Evolutionary conservation across 2,329 filamentous ascomycete species (phyloP).

Genomic region (Cytospora mali): DNA sequence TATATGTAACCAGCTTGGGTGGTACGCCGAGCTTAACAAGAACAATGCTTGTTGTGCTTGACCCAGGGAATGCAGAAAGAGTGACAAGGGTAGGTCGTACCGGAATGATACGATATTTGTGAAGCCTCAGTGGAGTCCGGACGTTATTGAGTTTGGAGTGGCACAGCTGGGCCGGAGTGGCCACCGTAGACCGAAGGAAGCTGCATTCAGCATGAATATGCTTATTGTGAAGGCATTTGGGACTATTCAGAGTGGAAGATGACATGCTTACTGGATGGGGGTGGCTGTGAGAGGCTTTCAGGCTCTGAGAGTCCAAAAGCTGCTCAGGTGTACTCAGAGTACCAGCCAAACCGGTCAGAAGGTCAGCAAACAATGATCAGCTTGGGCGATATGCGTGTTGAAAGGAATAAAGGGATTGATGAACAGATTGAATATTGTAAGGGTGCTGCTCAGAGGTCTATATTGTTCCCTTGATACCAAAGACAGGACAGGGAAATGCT

Average conservation of each 20-base stretch:
- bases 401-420: not conserved
- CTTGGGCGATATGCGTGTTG: not conserved
- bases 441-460: not conserved
- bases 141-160: not conserved
- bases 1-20: not conserved
- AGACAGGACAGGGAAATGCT: not conserved
- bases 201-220: not conserved
- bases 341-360: not conserved
- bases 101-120: not conserved
- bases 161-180: not conserved
- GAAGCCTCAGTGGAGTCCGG: not conserved
- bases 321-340: not conserved
- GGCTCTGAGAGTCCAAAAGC: not conserved
- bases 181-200: not conserved
- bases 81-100: not conserved
- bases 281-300: not conserved
- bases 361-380: not conserved
- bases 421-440: not conserved
- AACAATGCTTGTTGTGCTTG: not conserved
- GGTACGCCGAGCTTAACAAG: not conserved
- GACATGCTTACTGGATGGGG: not conserved
- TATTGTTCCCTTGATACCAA: not conserved
- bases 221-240: not conserved
- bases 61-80: not conserved
- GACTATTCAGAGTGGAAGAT: not conserved